Evolutionary conservation across 2,329 filamentous ascomycete species (phyloP), one percentile per base, ranked within the genome.

Genomic region (Microdochium trichocladiopsis): DNA sequence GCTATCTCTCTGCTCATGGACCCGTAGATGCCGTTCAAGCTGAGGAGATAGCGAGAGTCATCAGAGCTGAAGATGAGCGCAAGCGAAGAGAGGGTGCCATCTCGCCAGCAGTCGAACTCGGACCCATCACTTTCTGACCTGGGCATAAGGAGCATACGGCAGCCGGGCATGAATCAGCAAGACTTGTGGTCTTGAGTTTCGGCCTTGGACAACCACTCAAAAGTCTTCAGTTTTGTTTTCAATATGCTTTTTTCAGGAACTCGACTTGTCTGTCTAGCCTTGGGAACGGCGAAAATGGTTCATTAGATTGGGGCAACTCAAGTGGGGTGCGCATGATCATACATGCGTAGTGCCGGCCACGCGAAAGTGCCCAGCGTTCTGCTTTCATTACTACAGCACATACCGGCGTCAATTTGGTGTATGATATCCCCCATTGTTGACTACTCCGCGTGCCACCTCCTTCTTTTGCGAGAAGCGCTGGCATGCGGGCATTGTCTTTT

Each of bases 1-100:
- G 65, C 10, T 70, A 70, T 25, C 73, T 78, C 36, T 61, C 74
- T 31, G 65, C 64, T 25, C 63, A 59, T 25, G 61, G 60, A 12
- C 25, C 51, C 11, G 55, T 56, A 21, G 57, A 62, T 24, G 51
- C 49, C 21, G 51, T 57, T 14, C 60, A 64, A 45, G 57, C 54
- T 9, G 59, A 63, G 37, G 65, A 66, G 51, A 57, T 66, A 12
- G 58, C 61, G 5, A 60, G 59, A 24, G 62, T 63, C n/a, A 63
- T 64, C 43, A 61, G 60, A 51, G 59, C 62, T 5, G 67, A 70
- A n/a, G 68, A 66, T 25, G 60, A 66, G 49, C 60, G 60, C 31
- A 61, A 61, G 48, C 60, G 63, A 52, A 58, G 65, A 41, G 67
- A 69, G 51, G 64, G 63, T 25, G 55, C 58, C 1, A 57, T 55